Percentiles rank a stretch among this genome's conserved stretches.
Conservation (phyloP, 2,329 filamentous ascomycete genomes). For the Grosmannia serpens region DNA sequence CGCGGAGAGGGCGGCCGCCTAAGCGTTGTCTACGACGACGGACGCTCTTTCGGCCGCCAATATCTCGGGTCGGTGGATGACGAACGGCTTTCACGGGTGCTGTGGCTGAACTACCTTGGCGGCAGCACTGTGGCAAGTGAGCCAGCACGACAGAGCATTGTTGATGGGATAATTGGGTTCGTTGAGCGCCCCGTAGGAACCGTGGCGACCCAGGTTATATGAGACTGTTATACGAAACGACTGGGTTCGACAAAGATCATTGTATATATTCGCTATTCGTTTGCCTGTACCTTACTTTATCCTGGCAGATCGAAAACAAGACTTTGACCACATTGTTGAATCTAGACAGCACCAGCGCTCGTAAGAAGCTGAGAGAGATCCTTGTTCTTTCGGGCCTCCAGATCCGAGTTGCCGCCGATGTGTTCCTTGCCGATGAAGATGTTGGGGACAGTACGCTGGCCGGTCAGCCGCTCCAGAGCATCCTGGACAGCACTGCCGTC, state of each 20-base stretch:
- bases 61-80: slow-evolving; percentile 62
- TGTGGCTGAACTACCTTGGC: slow-evolving; percentile 86
- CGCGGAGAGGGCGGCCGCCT: slow-evolving; percentile 56
- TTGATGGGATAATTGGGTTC: slow-evolving; percentile 79
- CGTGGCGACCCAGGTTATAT: slow-evolving; percentile 64
- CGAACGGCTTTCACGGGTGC: slow-evolving; percentile 64
- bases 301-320: neutral
- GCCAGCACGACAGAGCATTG: slow-evolving; percentile 65
- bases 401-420: slow-evolving; percentile 91
- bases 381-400: slow-evolving; percentile 51
- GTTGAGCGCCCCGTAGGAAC: slow-evolving; percentile 82
- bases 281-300: neutral
- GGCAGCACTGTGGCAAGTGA: slow-evolving; percentile 83
- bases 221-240: neutral
- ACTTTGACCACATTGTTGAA: neutral
- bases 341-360: slow-evolving; percentile 25
- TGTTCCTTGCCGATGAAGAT: slow-evolving; percentile 86
- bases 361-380: slow-evolving; percentile 42
- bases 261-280: neutral
- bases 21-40: slow-evolving; percentile 53
- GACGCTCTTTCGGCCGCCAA: slow-evolving; percentile 33
- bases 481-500: slow-evolving; percentile 76
- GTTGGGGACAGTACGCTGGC: slow-evolving; percentile 87
- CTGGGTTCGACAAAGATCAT: no score
- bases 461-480: slow-evolving; percentile 67